Evolutionary conservation across 306 rosid genomes (phyloP).

Genomic region (Cucurbita moschata): DNA sequence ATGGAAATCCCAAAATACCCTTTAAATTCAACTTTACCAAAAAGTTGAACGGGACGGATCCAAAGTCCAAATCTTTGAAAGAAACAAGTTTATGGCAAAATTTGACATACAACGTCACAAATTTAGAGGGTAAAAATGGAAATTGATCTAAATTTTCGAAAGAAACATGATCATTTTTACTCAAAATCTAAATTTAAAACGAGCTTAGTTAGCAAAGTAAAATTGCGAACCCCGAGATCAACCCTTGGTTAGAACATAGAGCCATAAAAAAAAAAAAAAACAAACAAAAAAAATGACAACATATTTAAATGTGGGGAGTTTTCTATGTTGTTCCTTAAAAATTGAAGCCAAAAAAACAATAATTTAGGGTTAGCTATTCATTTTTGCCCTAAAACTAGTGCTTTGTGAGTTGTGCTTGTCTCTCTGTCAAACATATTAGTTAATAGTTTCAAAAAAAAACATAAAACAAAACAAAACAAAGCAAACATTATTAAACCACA

Average conservation of each 20-base stretch:
- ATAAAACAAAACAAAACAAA: background rate
- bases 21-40: too few relatives aligned
- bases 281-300: background rate
- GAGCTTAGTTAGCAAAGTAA: background rate
- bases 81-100: too few relatives aligned
- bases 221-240: slow-evolving; percentile 43
- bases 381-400: slow-evolving; percentile 42
- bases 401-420: slow-evolving; percentile 52
- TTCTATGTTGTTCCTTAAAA: slow-evolving; percentile 53
- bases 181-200: background rate
- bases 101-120: too few relatives aligned
- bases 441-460: background rate
- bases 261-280: slow-evolving; percentile 13
- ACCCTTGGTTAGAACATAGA: slow-evolving; percentile 41
- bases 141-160: too few relatives aligned
- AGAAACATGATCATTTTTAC: background rate
- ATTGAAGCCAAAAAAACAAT: slow-evolving; percentile 26
- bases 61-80: too few relatives aligned
- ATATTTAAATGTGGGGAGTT: background rate
- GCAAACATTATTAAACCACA: slow-evolving; percentile 17
- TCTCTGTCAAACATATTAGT: slow-evolving; percentile 36
- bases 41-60: too few relatives aligned
- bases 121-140: too few relatives aligned
- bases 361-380: slow-evolving; percentile 21
- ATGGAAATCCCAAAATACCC: too few relatives aligned